Base-by-base conservation (phyloP, 116 monocot species). In the Trichopus zeylanicus region DNA sequence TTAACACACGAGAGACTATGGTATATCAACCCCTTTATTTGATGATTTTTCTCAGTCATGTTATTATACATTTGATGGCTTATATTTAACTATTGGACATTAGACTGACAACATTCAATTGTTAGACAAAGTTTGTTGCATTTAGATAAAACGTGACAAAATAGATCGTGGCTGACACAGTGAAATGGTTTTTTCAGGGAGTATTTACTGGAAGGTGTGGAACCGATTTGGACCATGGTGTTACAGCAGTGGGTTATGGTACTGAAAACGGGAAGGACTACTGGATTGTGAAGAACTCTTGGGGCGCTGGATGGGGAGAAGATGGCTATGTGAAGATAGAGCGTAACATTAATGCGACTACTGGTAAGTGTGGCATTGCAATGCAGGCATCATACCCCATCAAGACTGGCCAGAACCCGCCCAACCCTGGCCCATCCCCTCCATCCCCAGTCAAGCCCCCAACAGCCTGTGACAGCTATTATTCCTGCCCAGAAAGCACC, bases 161-260 rank as follows among this genome's bases (percentile, higher is more conserved):
- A n/a, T n/a, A n/a, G n/a, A n/a, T n/a, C n/a, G 42, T 42, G 42
- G n/a, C 13, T n/a, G n/a, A 42, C 8, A 42, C 3, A 42, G 42
- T n/a, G 42, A 13, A 42, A 16, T 60, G 0, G 6, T 46, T 37
- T 18, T 46, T 65, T 24, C 53, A 87, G 87, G 87, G 87, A 1
- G 42, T 87, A 22, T 87, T 82, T 55, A 75, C 67, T 30, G 87
- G 78, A 22, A 24, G 29, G 16, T 87, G 87, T 31, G 82, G 79
- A 12, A 82, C 73, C 27, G 46, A 67, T 1, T 57, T 82, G 0
- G 82, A 87, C 64, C 87, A 87, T 62, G 87, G 82, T 65, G 87
- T 87, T 6, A 61, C 53, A 20, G 69, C 69, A 0, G 87, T 87
- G 4, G 87, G 87, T 6, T 87, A 87, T 51, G 87, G 82, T 42